Percentiles rank a stretch among this genome's conserved stretches.
phyloP scores from a whole-genome alignment of 2,329 filamentous ascomycete genomes.

The Penicillium sp. region DNA sequence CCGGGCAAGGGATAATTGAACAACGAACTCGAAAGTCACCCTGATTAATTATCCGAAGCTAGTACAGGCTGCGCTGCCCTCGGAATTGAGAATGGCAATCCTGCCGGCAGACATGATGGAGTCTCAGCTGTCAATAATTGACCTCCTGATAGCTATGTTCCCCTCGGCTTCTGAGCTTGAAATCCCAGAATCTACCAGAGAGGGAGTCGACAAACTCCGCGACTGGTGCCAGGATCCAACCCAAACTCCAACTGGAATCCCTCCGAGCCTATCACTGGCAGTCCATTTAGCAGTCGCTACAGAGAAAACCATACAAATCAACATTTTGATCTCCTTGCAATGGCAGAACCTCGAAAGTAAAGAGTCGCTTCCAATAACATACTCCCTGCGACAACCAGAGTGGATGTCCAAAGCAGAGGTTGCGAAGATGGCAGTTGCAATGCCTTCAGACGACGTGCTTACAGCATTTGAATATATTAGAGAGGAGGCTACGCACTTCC shows the following conservation, averaged over 20 bases:
- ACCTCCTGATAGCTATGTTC: conserved; percentile 54
- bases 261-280: neutral
- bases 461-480: conserved; percentile 45
- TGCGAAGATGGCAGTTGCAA: conserved; percentile 33
- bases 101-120: conserved; percentile 46
- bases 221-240: neutral
- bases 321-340: neutral
- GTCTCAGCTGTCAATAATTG: conserved; percentile 47
- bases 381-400: conserved; percentile 43
- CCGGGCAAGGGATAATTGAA: no score
- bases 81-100: no score
- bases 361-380: neutral
- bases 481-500: conserved; percentile 30
- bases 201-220: neutral
- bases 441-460: conserved; percentile 45
- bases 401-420: conserved; percentile 53
- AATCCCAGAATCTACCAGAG: conserved; percentile 32
- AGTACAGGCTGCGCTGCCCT: no score
- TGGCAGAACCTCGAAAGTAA: neutral
- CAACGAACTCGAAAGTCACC: no score
- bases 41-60: no score
- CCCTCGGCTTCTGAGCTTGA: conserved; percentile 39
- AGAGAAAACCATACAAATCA: neutral
- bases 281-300: neutral
- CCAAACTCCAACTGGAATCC: neutral